Evolutionary conservation across 345 rosid species (phyloP), one percentile per base, ranked within the genome.

Genomic region (Hypericum perforatum): DNA sequence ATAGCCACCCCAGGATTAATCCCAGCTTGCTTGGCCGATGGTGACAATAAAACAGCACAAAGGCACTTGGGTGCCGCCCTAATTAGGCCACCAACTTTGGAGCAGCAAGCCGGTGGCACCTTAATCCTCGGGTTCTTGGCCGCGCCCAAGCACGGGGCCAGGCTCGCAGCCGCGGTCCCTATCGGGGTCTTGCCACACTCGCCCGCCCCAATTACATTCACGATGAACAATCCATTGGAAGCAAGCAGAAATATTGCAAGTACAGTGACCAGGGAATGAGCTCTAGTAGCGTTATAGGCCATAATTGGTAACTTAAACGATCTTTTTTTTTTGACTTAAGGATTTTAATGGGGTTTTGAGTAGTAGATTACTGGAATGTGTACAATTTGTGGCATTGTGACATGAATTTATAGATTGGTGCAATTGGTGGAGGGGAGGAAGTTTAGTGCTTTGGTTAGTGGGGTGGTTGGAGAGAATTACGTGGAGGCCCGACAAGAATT

Each of bases 111-210:
- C 0, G 85, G 83, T 9, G 94, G 76, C 50, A 82, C 90, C 9
- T 48, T 53, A 9, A 76, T 77, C 36, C 63, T 67, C 0, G 69
- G 74, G 46, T 80, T 85, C 65, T 71, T 61, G 0, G 90, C 81
- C 0, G 97, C 89, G 0, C 76, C 49, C 59, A 86, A 45, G 74
- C 97, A 89, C 1, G 94, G 95, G 69, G 70, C 80, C 56, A 89
- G 8, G 76, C 86, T 86, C 1, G 82, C 79, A 0, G 97, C 90
- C 0, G 90, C 94, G 0, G 79, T 67, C 41, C 62, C 41, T 1
- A 89, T 78, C 0, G 95, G 95, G 4, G 79, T 82, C 56, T 45
- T 80, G 58, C 97, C 90, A 36, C 95, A 86, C 67, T 71, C 89
- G 10, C 88, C 86, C 0, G 82, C 95, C 0, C 74, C 92, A 37